Base-by-base conservation (phyloP, 1,284 basidiomycete genomes). In the Cerrena zonata region DNA sequence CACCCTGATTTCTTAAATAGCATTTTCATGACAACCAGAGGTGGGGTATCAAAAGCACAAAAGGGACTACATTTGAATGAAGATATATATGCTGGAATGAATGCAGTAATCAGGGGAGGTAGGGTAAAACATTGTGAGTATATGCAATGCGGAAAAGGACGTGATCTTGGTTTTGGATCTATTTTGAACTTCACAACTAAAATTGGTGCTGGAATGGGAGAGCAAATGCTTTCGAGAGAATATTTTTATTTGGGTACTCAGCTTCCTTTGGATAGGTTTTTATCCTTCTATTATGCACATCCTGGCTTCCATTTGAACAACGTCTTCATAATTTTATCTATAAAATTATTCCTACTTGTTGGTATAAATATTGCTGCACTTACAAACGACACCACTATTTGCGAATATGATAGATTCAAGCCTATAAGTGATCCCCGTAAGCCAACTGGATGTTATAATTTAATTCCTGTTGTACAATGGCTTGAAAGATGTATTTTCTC, bases 301-400 rank as follows among this genome's bases (percentile, higher is more conserved):
- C 94, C 96, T 50, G 96, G 95, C 65, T 99, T 99, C 88, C 94
- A 99, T 73, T 87, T 99, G 77, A 99, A 99, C 82, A 99, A 99
- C 70, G 98, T 99, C 64, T 78, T 99, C 65, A 92, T 97, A 70
- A 96, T 98, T 62, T 86, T 91, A 68, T 95, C 94, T 40, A 91
- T 98, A 53, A 92, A 95, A 67, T 97, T 77, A 94, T 97, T 90
- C 71, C 94, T 47, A 89, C 87, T 22, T 60, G 89, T 91, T 61
- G 71, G 89, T 80, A 3, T 49, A 47, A 5, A 41, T 30, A 84
- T 98, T 54, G 94, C 94, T 48, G 94, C 94, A 10, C 77, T 98
- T 58, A 97, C 96, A 79, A 90, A 91, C 67, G 83, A 91, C 63
- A 74, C 97, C 52, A 72, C 76, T 13, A 90, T 97, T 53, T 97